Evolutionary conservation across 2,329 filamentous ascomycete genomes (phyloP).

Genomic region (Hypoxylon sp.): DNA sequence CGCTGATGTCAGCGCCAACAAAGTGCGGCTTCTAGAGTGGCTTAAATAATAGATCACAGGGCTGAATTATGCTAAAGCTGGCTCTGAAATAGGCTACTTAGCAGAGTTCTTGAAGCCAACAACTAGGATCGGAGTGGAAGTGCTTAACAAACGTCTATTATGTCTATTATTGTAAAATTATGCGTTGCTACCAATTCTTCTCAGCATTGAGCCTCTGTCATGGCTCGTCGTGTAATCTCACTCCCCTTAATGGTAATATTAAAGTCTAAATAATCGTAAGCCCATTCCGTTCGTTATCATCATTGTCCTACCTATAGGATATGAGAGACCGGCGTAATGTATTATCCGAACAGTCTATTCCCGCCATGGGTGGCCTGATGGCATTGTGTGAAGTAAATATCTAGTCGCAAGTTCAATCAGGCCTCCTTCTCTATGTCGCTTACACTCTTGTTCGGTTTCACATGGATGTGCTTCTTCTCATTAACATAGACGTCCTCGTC

Average conservation of each 20-base stretch:
- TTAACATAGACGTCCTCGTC: conserved; percentile 66
- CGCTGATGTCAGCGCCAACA: conserved; percentile 38
- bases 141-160: conserved; percentile 19
- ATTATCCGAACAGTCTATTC: conserved; percentile 16
- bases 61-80: conserved; percentile 13
- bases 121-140: conserved; percentile 8
- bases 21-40: conserved; percentile 15
- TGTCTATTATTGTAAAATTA: conserved; percentile 22
- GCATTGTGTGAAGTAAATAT: not conserved
- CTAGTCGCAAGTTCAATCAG: conserved; percentile 10
- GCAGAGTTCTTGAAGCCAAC: not conserved
- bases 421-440: conserved; percentile 45
- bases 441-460: conserved; percentile 41
- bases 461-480: conserved; percentile 46
- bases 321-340: conserved; percentile 18
- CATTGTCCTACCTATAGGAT: not conserved
- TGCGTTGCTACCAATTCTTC: conserved; percentile 9
- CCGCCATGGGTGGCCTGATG: not conserved
- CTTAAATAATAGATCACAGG: conserved; percentile 14
- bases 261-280: conserved; percentile 26
- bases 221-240: conserved; percentile 1
- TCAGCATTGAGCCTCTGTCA: not conserved
- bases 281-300: conserved; percentile 33
- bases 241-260: conserved; percentile 6
- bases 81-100: conserved; percentile 28